Base-by-base conservation (phyloP, 2,329 filamentous ascomycete genomes). In the Talaromyces sp. region DNA sequence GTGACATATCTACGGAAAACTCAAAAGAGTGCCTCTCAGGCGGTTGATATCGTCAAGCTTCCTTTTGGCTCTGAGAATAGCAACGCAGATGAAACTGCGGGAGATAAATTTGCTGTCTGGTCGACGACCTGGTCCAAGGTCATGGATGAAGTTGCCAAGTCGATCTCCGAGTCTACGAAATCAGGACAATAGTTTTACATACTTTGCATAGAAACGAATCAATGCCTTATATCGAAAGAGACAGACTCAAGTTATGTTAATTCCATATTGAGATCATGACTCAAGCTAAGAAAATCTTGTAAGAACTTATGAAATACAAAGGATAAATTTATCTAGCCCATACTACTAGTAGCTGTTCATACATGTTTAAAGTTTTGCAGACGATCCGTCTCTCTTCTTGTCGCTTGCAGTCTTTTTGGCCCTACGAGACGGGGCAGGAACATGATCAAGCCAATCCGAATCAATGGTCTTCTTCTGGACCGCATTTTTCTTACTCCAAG, bases 81-180 rank as follows among this genome's bases (percentile, higher is more conserved):
- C 1, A 77, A 82, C 22, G 87, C 46, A 6, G 61, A 68, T 71
- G 6, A 74, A 74, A 82, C 80, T 0, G 79, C 82, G 0, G 79
- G 86, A 43, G 91, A 96, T 64, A 89, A 88, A 64, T 96, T 95
- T 66, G 88, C 86, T 0, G 77, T 82, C 14, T 96, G 91, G 91
- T 84, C 81, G n/a, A 77, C 75, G 44, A 83, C 81, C 46, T 85
- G 81, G 81, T 54, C 70, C 33, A 73, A 70, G 42, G 76, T 77
- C 20, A 60, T 80, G 49, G 70, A 75, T 19, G 72, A 75, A 55
- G 69, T 76, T 29, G 65, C 64, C 61, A 73, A 68, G 55, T 58
- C 69, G 30, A 52, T 66, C 44, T 4, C 41, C 17, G 29, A 32
- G 6, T 6, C 41, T 33, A 24, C n/a, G 20, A 11, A 35, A 13